Evolutionary conservation across 192 early-diverging fungal genomes (phyloP), one percentile per base, ranked within the genome.

Genomic region (Dissophora ornata): DNA sequence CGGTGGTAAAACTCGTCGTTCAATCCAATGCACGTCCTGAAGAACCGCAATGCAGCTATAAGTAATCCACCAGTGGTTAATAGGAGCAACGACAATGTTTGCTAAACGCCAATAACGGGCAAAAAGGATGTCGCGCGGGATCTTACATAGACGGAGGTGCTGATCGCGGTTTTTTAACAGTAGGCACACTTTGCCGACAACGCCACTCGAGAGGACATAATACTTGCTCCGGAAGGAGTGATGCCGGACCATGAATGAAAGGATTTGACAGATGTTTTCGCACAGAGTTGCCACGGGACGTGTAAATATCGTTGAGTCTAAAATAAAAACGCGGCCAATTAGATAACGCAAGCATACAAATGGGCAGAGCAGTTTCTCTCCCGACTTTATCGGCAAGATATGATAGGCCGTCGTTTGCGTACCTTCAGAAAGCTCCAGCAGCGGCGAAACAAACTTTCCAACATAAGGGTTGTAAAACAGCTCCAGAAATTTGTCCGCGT

Each of bases 1-100:
- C 89, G 86, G 69, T 88, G 83, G 62, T 93, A 94, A 67, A 93
- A 93, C 45, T 97, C 95, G 65, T 97, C 95, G 21, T 87, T 87
- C 58, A 88, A 70, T 1, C 90, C 90, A 53, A 96, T 77, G 69
- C 93, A 94, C 1, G 86, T 82, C 36, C 94, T 82, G 60, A 97
- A 83, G 36, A 95, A 89, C 53, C 94, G 78, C 47, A 98, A 61
- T 0, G 94, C 95, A 32, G 89, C 94, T 88, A 87, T 36, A 36
- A 52, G 46, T 15, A n/a, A 32, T 3, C 11, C 7, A 53, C n/a
- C n/a, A n/a, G n/a, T n/a, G n/a, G n/a, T n/a, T n/a, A 42, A 42
- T 30, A 25, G 18, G 47, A 47, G 18, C 12, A 2, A 40, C 10
- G 7, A 50, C 7, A 50, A 50, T 8, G 21, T 4, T 8, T 32